Evolutionary conservation across 2,329 filamentous ascomycete species (phyloP).

Genomic region (Aureobasidium sp.): DNA sequence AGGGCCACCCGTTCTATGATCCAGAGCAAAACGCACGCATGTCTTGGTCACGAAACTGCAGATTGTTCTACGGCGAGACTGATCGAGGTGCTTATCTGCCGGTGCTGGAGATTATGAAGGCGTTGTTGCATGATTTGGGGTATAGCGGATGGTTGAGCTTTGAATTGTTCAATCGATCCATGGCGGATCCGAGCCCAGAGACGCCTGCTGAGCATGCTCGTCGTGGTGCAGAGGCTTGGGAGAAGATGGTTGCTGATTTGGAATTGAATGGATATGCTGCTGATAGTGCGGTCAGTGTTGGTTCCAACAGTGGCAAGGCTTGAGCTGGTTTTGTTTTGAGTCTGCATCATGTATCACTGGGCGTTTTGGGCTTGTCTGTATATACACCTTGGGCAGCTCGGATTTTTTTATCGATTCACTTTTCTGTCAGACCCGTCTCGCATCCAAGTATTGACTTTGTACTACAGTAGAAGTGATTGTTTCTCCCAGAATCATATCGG

Average conservation of each 20-base stretch:
- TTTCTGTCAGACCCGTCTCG: too few species aligned
- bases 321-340: not conserved
- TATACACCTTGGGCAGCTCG: not conserved
- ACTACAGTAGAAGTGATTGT: too few species aligned
- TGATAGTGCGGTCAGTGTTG: constrained; percentile 8
- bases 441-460: too few species aligned
- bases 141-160: constrained; percentile 65
- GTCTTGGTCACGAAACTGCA: constrained; percentile 68
- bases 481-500: too few species aligned
- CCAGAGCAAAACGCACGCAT: constrained; percentile 55
- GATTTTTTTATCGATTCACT: too few species aligned
- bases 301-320: not conserved
- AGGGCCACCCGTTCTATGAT: constrained; percentile 51
- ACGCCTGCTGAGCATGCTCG: constrained; percentile 51
- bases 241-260: constrained; percentile 27
- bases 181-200: constrained; percentile 46
- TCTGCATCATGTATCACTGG: not conserved
- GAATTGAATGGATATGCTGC: constrained; percentile 1
- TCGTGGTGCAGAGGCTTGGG: constrained; percentile 42
- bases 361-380: not conserved
- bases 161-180: constrained; percentile 60
- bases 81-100: constrained; percentile 58
- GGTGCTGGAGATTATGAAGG: constrained; percentile 51
- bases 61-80: constrained; percentile 59
- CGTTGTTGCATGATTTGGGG: constrained; percentile 57